Evolutionary conservation across 768 basidiomycete genomes (phyloP), one percentile per base, ranked within the genome.

Genomic region (Hericium alpestre): DNA sequence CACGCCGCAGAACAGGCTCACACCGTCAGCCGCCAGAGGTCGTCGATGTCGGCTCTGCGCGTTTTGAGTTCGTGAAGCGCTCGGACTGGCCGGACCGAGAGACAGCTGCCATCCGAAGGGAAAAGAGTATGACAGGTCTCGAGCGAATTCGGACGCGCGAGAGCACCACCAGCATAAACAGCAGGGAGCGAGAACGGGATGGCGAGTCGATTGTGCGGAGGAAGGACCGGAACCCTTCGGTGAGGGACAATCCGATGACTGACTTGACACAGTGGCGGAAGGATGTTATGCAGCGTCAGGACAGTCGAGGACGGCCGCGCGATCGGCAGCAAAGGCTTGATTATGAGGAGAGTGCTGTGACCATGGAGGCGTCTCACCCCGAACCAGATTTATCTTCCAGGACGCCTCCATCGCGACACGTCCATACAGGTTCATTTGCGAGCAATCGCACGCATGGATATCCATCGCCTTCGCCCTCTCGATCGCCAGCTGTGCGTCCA

Each of bases 71-170:
- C 63, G 86, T 90, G 50, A 90, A 88, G 66, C 80, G 89, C 46
- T 83, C 90, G 15, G 89, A 87, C 61, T 90, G 90, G 90, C 87
- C 86, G 1, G 87, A 88, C 67, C 80, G 86, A 41, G 89, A 89
- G 71, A 74, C 80, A 5, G 85, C 82, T 56, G 85, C 83, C 18
- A 73, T 83, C 51, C 76, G 87, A 56, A 74, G 87, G 57, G 84
- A 87, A 65, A 82, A 78, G 68, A 89, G 87, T 65, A 73, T 77
- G 38, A 80, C 82, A 18, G 75, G 74, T 20, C 67, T 86, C 55
- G 81, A 86, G 57, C 75, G 79, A 18, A 73, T 77, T 16, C 74
- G 73, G 64, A 77, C 79, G n/a, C 73, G 79, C 59, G 84, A 85
- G 49, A 73, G 69, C 60, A 57, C 65, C 1, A 65, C 56, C 54